phyloP scores from a whole-genome alignment of 257 asterid species.

The Nicotiana knightiana region DNA sequence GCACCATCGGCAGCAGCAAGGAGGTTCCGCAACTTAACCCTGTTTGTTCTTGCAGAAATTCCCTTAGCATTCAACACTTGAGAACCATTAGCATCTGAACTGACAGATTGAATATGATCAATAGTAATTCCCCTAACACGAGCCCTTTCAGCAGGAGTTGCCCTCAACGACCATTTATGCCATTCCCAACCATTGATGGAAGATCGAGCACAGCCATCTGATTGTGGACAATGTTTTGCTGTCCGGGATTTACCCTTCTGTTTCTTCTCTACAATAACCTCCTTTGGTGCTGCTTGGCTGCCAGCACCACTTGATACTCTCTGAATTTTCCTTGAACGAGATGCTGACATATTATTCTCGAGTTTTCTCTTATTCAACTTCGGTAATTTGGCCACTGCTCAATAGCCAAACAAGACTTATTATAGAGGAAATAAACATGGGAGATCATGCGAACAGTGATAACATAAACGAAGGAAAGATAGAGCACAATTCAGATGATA shows the following conservation, averaged over 20 bases:
- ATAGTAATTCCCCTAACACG: slow-evolving; percentile 52
- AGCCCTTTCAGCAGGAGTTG: slow-evolving; percentile 77
- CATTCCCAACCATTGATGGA: slow-evolving; percentile 96
- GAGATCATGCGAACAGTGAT: slow-evolving; percentile 11
- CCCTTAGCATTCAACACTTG: slow-evolving; percentile 60
- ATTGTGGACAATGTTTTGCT: slow-evolving; percentile 43
- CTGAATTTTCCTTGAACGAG: slow-evolving; percentile 41
- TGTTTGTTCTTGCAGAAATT: slow-evolving; percentile 91
- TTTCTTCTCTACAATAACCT: slow-evolving; percentile 23
- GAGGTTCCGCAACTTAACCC: slow-evolving; percentile 90
- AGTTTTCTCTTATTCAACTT: slow-evolving; percentile 49
- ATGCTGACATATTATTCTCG: slow-evolving; percentile 38
- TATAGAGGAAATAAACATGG: slow-evolving; percentile 4
- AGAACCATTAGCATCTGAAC: slow-evolving; percentile 39
- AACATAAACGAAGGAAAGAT: not conserved
- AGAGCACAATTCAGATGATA: slow-evolving; percentile 12
- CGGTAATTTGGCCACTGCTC: slow-evolving; percentile 42
- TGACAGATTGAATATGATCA: slow-evolving; percentile 30
- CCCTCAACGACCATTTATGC: slow-evolving; percentile 84
- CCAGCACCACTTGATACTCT: slow-evolving; percentile 37
- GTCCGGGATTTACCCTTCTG: slow-evolving; percentile 34
- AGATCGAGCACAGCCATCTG: slow-evolving; percentile 90
- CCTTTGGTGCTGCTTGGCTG: slow-evolving; percentile 38
- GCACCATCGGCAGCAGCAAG: slow-evolving; percentile 99
- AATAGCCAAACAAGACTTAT: slow-evolving; percentile 9